Evolutionary conservation across 1,139 yeast species (phyloP), one percentile per base, ranked within the genome.

Genomic region (Sugiyamaella grinbergsii): DNA sequence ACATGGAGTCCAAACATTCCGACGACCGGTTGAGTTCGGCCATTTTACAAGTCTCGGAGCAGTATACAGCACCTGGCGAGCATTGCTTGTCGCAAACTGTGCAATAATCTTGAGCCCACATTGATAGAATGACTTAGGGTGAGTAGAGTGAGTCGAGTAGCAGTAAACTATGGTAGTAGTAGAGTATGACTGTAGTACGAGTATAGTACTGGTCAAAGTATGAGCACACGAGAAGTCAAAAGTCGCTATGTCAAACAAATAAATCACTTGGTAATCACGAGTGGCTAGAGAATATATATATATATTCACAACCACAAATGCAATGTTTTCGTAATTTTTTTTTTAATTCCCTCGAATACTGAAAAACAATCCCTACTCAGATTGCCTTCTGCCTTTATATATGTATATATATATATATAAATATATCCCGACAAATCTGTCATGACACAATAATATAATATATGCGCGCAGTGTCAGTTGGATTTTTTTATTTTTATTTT

Each of bases 11-110:
- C 36, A 40, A 26, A 11, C 48, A 51, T 38, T 41, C 49, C 31
- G 46, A 47, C 23, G 50, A 45, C 26, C 50, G 44, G 40, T 50
- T 49, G 23, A 46, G 34, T 41, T 43, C 56, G 16, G 36, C 24
- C 42, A 51, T 48, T 42, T 71, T 62, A 62, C 75, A 71, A 22
- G 56, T 50, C 42, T 70, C 71, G 8, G 73, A 70, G 65, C 75
- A 71, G 67, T 71, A 71, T 53, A 71, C 68, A 20, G 65, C 56
- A 32, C 71, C 73, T 13, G 59, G 56, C 16, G 66, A 60, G 60
- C 74, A 71, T 57, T 70, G 73, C 58, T 71, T 71, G 61, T 72
- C 75, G 64, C 75, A 71, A 46, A 71, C 75, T 47, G 73, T 66
- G 67, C 75, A 71, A 57, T 60, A 71, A 58, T 71, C 76, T 55